Percentiles rank a stretch among this genome's conserved stretches.
Conservation (phyloP, 495 filamentous ascomycete species). For the Aspergillus cavernicola region DNA sequence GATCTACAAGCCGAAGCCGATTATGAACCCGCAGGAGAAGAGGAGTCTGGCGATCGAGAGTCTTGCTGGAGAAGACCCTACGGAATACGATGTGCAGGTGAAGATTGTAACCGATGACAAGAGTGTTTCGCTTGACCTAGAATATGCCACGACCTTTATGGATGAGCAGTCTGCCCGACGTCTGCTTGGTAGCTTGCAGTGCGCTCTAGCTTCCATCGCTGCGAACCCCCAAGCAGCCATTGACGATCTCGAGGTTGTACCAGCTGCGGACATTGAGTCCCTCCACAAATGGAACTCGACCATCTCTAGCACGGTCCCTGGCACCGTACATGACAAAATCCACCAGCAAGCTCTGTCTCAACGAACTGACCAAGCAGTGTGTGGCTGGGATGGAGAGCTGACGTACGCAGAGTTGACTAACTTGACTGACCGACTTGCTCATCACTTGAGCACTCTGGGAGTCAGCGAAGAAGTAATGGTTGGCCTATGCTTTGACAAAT, state of each 20-base stretch:
- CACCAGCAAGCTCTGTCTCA: background rate
- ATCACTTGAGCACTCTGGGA: slow-evolving; percentile 3
- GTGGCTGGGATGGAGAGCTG: slow-evolving; percentile 28
- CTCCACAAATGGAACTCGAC: slow-evolving; percentile 2
- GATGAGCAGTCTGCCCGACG: background rate
- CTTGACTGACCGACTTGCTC: slow-evolving; percentile 23
- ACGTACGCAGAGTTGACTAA: slow-evolving; percentile 34
- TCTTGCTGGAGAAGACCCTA: slow-evolving; percentile 3
- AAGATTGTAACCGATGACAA: slow-evolving; percentile 4
- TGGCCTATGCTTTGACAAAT: slow-evolving; percentile 44
- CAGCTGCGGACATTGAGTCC: background rate
- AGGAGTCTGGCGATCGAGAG: slow-evolving; percentile 4
- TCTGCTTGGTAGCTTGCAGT: slow-evolving; percentile 1
- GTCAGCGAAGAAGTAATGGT: slow-evolving; percentile 17
- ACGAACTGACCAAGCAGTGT: background rate
- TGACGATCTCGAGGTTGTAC: background rate
- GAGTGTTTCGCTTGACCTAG: background rate
- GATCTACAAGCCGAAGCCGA: slow-evolving; percentile 7
- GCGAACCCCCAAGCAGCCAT: background rate
- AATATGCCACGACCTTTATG: slow-evolving; percentile 6
- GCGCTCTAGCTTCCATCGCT: background rate
- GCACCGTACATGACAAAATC: slow-evolving; percentile 3
- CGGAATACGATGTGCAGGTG: slow-evolving; percentile 8
- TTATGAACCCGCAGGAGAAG: background rate
- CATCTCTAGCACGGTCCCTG: background rate